Conservation (phyloP, 129 eudicot genomes). For the Apium graveolens region DNA sequence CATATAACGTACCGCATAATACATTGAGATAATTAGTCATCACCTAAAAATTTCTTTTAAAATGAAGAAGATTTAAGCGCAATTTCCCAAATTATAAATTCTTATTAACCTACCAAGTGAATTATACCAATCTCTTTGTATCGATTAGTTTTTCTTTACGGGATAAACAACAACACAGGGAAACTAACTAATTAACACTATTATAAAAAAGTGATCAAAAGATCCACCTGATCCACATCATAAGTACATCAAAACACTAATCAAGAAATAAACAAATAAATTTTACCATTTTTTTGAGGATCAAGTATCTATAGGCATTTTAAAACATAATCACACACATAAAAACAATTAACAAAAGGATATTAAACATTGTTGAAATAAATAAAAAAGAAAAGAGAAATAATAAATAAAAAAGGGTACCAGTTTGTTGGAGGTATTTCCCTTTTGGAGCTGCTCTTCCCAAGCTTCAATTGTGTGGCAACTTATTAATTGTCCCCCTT, state of each 20-base stretch:
- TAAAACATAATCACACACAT: neutral
- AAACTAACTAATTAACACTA: no score
- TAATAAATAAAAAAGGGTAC: conserved; percentile 9
- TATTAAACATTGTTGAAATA: neutral
- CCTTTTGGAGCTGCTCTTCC: conserved; percentile 15
- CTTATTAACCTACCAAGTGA: neutral
- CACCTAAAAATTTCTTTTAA: no score
- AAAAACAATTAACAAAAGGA: neutral
- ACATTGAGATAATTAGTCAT: no score
- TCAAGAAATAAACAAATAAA: neutral
- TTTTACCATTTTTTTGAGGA: neutral
- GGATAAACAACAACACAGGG: no score
- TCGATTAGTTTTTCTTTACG: neutral
- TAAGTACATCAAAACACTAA: neutral
- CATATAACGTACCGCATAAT: neutral
- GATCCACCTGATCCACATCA: neutral
- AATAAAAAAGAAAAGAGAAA: neutral
- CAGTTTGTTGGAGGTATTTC: conserved; percentile 25
- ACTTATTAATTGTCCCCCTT: conserved; percentile 19
- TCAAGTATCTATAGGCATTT: no score
- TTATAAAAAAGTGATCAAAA: neutral
- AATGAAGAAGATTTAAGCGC: neutral
- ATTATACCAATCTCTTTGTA: neutral
- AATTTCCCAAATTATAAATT: neutral
- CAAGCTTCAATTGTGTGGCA: conserved; percentile 27